Conservation (phyloP, 2,329 filamentous ascomycete genomes). For the Apiospora arundinis region DNA sequence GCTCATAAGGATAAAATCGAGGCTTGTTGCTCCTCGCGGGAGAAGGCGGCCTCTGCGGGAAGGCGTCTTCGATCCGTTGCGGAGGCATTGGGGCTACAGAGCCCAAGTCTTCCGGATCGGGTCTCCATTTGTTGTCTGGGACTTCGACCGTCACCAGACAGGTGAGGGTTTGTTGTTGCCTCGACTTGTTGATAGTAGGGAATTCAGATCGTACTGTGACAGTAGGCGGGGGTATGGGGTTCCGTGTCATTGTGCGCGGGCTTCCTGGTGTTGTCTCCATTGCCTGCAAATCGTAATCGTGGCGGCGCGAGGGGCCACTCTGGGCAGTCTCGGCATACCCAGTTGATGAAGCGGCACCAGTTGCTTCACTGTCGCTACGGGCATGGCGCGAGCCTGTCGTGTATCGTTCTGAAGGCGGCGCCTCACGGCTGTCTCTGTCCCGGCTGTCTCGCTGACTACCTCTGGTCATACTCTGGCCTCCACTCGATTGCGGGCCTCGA, state of each 20-base stretch:
- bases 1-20: slow-evolving; percentile 74
- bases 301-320: slow-evolving; percentile 72
- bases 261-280: slow-evolving; percentile 88
- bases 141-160: slow-evolving; percentile 95
- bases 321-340: slow-evolving; percentile 82
- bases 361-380: slow-evolving; percentile 80
- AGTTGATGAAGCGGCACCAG: slow-evolving; percentile 74
- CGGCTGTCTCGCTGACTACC: slow-evolving; percentile 51
- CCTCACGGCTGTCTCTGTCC: slow-evolving; percentile 60
- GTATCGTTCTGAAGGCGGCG: slow-evolving; percentile 51
- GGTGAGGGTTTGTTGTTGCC: slow-evolving; percentile 93
- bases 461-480: slow-evolving; percentile 34
- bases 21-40: slow-evolving; percentile 61
- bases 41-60: slow-evolving; percentile 62
- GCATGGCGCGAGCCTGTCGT: slow-evolving; percentile 60
- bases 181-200: slow-evolving; percentile 88
- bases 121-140: slow-evolving; percentile 87
- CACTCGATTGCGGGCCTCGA: slow-evolving; percentile 35
- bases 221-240: slow-evolving; percentile 86
- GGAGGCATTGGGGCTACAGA: slow-evolving; percentile 52
- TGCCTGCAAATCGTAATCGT: slow-evolving; percentile 95
- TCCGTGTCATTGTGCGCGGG: slow-evolving; percentile 74
- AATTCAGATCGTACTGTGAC: slow-evolving; percentile 98
- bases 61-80: slow-evolving; percentile 59
- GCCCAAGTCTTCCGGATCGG: slow-evolving; percentile 81